Conservation (phyloP, 352 stramenopile species). For the Phytophthora litchii region DNA sequence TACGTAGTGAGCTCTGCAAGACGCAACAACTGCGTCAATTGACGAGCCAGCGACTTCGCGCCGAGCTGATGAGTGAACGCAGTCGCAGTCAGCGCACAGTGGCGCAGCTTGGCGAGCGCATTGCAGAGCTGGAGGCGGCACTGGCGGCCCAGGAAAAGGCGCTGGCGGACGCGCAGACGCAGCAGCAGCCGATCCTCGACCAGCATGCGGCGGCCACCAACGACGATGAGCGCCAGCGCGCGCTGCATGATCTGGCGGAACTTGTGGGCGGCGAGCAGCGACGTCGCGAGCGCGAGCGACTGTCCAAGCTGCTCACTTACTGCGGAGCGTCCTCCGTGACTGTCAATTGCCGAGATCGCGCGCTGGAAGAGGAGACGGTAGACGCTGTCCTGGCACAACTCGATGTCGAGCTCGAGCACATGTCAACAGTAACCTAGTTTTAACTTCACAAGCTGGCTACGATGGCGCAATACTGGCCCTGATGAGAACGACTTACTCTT, state of each 20-base stretch:
- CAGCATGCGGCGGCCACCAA: conserved; percentile 23
- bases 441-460: no score
- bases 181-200: conserved; percentile 52
- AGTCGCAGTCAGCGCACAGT: conserved; percentile 47
- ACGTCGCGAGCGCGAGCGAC: conserved; percentile 38
- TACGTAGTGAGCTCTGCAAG: conserved; percentile 59
- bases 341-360: conserved; percentile 39
- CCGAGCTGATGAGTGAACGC: conserved; percentile 59
- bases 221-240: conserved; percentile 29
- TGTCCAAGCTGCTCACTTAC: conserved; percentile 58
- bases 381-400: conserved; percentile 9
- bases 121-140: conserved; percentile 44
- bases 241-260: conserved; percentile 32
- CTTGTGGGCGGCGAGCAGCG: conserved; percentile 39
- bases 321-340: conserved; percentile 69
- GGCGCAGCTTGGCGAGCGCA: conserved; percentile 47
- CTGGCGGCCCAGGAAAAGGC: conserved; percentile 38
- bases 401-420: not conserved
- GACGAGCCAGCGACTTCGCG: conserved; percentile 48
- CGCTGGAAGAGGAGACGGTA: conserved; percentile 31
- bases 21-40: conserved; percentile 50
- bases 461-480: not conserved
- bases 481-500: no score
- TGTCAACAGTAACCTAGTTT: no score
- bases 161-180: conserved; percentile 25